phyloP scores from a whole-genome alignment of 1,284 basidiomycete genomes.

The Heterobasidion occidentale region DNA sequence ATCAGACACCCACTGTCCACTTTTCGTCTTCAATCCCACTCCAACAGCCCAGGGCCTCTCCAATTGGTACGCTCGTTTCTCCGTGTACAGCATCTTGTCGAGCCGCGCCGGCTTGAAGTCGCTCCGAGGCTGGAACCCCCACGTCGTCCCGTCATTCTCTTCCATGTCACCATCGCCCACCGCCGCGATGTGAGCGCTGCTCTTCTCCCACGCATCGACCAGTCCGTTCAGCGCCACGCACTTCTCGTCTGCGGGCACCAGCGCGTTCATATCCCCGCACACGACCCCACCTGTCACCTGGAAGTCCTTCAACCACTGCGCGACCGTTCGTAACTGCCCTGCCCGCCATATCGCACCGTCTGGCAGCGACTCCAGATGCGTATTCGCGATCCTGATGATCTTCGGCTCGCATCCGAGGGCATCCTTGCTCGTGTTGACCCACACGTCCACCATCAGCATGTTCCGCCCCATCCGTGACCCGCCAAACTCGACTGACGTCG shows the following conservation, averaged over 20 bases:
- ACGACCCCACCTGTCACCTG: constrained; percentile 49
- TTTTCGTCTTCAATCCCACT: constrained; percentile 34
- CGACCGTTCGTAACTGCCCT: constrained; percentile 43
- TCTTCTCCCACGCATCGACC: constrained; percentile 45
- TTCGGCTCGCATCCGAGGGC: constrained; percentile 21
- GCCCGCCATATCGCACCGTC: constrained; percentile 35
- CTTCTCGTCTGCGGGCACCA: constrained; percentile 34
- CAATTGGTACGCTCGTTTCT: constrained; percentile 36
- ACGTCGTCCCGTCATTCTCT: constrained; percentile 44
- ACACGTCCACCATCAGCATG: constrained; percentile 50
- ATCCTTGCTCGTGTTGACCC: constrained; percentile 21
- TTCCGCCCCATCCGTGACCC: constrained; percentile 41
- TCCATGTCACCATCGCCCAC: constrained; percentile 16
- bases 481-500: constrained; percentile 41
- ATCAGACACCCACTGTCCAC: constrained; percentile 51
- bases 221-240: constrained; percentile 38
- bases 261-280: constrained; percentile 65
- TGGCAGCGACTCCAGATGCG: constrained; percentile 58
- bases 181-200: constrained; percentile 7
- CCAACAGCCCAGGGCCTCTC: constrained; percentile 47
- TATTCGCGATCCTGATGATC: constrained; percentile 53
- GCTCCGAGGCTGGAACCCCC: constrained; percentile 52
- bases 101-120: constrained; percentile 41
- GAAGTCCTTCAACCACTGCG: constrained; percentile 35
- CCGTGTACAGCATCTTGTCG: constrained; percentile 57